These are phyloP conservation scores for Brassica juncea DNA, from an alignment of 345 rosid species.

Conservation along the genomic window DNA sequence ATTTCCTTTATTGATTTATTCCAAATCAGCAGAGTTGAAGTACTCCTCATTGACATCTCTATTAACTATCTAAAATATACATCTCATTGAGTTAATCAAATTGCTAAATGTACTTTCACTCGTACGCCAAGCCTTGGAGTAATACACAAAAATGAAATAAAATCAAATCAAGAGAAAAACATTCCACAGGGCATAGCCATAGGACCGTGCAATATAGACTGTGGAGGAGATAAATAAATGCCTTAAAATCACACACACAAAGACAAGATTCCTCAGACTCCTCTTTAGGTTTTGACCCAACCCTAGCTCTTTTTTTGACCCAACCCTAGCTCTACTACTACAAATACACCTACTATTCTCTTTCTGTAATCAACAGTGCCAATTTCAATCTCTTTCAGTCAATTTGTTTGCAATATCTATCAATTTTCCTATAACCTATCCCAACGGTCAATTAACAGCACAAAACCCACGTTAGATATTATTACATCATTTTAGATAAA, in stretches of 20 bases:
- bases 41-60: too few species aligned
- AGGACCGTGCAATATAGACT: slow-evolving; percentile 26
- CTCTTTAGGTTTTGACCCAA: slow-evolving; percentile 39
- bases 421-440: background rate
- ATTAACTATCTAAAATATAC: too few species aligned
- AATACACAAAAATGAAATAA: background rate
- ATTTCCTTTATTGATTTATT: too few species aligned
- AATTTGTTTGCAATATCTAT: slow-evolving; percentile 26
- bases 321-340: slow-evolving; percentile 28
- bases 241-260: slow-evolving; percentile 18
- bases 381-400: slow-evolving; percentile 22
- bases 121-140: background rate
- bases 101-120: background rate
- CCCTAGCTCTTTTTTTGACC: slow-evolving; percentile 32
- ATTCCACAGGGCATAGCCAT: slow-evolving; percentile 27
- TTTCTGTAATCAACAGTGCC: slow-evolving; percentile 27
- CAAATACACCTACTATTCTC: slow-evolving; percentile 24
- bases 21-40: too few species aligned
- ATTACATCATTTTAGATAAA: background rate
- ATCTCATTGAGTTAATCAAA: background rate
- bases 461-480: slow-evolving; percentile 1
- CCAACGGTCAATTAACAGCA: background rate
- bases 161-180: background rate
- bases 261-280: slow-evolving; percentile 33
- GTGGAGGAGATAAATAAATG: slow-evolving; percentile 1